Conservation (phyloP, 1,139 yeast species). For the Zygotorulaspora mrakii region DNA sequence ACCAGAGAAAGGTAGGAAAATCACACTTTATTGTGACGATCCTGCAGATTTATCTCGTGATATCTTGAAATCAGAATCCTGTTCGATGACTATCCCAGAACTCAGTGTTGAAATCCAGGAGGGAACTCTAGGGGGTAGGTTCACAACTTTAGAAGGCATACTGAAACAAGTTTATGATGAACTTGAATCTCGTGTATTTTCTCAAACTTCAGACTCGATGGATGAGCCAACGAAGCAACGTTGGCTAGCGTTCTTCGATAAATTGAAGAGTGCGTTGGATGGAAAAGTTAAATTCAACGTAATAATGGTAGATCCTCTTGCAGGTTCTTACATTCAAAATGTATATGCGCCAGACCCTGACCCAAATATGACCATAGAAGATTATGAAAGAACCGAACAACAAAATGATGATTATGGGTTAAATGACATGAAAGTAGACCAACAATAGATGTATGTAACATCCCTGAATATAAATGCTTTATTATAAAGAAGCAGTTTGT, state of each 20-base stretch:
- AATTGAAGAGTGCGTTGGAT: conserved; percentile 72
- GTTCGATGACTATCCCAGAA: conserved; percentile 84
- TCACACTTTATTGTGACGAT: conserved; percentile 75
- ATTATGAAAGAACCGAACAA: conserved; percentile 78
- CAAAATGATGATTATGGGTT: conserved; percentile 93
- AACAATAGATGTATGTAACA: conserved; percentile 2
- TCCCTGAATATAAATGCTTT: too few species aligned
- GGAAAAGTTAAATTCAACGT: conserved; percentile 85
- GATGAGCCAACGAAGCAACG: conserved; percentile 66
- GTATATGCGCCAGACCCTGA: conserved; percentile 97
- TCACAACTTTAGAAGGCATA: conserved; percentile 94
- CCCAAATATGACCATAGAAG: conserved; percentile 91
- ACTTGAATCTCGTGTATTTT: conserved; percentile 76
- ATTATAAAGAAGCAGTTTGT: too few species aligned
- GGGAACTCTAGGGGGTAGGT: conserved; percentile 97
- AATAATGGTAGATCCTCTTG: conserved; percentile 88
- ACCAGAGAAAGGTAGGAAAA: conserved; percentile 77
- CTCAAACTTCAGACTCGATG: conserved; percentile 90
- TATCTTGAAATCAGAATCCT: conserved; percentile 89
- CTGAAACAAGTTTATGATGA: conserved; percentile 86
- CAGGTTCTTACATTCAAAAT: conserved; percentile 92
- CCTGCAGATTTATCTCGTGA: conserved; percentile 94
- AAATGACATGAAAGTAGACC: conserved; percentile 60
- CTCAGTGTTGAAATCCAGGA: conserved; percentile 86
- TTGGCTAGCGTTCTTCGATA: conserved; percentile 78